A percentile compares a stretch with the other conserved stretches of the same genome.
phyloP scores from a whole-genome alignment of 2,329 filamentous ascomycete species.

The Grosmannia huntii region DNA sequence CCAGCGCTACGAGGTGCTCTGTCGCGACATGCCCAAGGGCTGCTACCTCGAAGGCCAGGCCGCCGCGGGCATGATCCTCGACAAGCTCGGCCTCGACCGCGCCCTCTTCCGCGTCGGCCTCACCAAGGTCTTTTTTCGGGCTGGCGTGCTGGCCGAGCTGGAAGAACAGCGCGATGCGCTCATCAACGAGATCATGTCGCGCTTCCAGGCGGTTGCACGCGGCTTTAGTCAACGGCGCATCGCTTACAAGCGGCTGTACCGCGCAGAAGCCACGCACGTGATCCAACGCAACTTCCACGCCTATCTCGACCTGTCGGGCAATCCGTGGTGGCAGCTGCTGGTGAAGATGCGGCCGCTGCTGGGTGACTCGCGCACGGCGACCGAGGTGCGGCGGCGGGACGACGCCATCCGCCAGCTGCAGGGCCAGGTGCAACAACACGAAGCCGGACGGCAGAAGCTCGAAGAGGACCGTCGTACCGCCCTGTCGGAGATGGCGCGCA shows the following conservation, averaged over 20 bases:
- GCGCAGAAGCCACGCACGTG: slow-evolving; percentile 85
- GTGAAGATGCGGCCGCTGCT: slow-evolving; percentile 91
- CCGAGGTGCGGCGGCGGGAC: slow-evolving; percentile 89
- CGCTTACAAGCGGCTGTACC: slow-evolving; percentile 85
- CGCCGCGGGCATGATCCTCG: slow-evolving; percentile 74
- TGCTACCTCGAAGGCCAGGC: slow-evolving; percentile 76
- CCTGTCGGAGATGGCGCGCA: slow-evolving; percentile 73
- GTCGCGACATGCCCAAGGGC: slow-evolving; percentile 28
- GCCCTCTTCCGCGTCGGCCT: slow-evolving; percentile 85
- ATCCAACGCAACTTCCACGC: slow-evolving; percentile 91
- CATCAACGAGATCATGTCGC: slow-evolving; percentile 85
- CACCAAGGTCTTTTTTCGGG: slow-evolving; percentile 96
- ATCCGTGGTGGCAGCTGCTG: slow-evolving; percentile 95
- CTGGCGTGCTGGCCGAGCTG: slow-evolving; percentile 87
- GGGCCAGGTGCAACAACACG: slow-evolving; percentile 67
- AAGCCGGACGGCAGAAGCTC: slow-evolving; percentile 60
- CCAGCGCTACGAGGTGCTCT: slow-evolving; percentile 90
- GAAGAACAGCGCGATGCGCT: slow-evolving; percentile 91
- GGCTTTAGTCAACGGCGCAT: slow-evolving; percentile 81
- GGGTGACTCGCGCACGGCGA: slow-evolving; percentile 79
- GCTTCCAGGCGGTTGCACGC: slow-evolving; percentile 83
- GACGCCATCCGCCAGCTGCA: slow-evolving; percentile 84
- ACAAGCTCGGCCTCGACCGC: slow-evolving; percentile 74
- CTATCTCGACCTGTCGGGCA: slow-evolving; percentile 78
- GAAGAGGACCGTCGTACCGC: slow-evolving; percentile 86